phyloP scores from a whole-genome alignment of 805 yeast species.

The Brettanomyces nanus region DNA sequence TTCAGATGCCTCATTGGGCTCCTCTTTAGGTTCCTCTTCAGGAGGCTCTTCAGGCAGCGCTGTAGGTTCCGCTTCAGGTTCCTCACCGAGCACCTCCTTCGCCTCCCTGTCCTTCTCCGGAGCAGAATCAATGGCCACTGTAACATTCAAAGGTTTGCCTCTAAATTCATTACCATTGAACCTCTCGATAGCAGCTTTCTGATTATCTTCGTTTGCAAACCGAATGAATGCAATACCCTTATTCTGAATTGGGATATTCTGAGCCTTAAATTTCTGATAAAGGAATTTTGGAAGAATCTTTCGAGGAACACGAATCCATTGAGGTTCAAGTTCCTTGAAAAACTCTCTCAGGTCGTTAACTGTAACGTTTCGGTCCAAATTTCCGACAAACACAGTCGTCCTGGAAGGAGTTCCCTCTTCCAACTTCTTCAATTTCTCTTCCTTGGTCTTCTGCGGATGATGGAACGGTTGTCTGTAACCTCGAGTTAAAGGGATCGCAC shows the following conservation, averaged over 20 bases:
- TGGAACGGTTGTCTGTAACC: background rate
- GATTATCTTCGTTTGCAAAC: constrained; percentile 38
- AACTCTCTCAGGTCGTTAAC: constrained; percentile 36
- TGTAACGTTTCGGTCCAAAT: constrained; percentile 45
- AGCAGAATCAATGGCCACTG: constrained; percentile 59
- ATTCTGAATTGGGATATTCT: constrained; percentile 40
- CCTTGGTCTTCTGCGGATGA: constrained; percentile 15
- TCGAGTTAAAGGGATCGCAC: background rate
- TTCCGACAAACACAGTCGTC: constrained; percentile 54
- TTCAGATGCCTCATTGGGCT: background rate
- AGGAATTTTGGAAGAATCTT: constrained; percentile 37
- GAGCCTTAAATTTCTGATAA: constrained; percentile 34
- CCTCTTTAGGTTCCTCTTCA: background rate
- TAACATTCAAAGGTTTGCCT: constrained; percentile 60
- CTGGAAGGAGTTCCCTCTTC: constrained; percentile 46
- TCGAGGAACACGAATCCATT: constrained; percentile 53
- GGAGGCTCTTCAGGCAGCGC: background rate
- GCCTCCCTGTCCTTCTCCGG: background rate
- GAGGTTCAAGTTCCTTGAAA: constrained; percentile 42
- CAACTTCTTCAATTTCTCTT: constrained; percentile 24
- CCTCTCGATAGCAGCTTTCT: constrained; percentile 44
- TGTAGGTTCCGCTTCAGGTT: background rate
- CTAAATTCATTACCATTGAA: constrained; percentile 59
- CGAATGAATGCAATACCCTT: constrained; percentile 62
- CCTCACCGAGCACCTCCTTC: background rate